Conservation (phyloP, 2,329 filamentous ascomycete genomes). For the Colletotrichum echinochloae region DNA sequence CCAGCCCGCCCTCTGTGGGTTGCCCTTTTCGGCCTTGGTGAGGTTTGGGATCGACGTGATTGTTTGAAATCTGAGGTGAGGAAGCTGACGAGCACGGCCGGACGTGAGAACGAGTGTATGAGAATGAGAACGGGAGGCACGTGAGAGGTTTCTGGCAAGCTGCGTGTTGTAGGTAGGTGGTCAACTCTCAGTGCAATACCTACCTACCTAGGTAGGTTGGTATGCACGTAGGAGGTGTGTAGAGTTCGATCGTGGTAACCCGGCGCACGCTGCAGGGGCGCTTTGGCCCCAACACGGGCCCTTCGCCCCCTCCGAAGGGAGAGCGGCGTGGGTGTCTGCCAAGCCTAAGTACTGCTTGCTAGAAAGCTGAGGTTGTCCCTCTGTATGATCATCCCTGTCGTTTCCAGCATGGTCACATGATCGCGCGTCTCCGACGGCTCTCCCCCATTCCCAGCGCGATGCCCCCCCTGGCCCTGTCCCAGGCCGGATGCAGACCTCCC, state of each 20-base stretch:
- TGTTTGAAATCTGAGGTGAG: slow-evolving; percentile 24
- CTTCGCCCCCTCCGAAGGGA: slow-evolving; percentile 11
- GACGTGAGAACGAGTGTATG: neutral
- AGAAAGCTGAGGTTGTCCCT: slow-evolving; percentile 7
- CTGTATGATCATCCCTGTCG: neutral
- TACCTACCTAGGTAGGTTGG: too few relatives aligned
- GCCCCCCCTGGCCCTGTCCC: too few relatives aligned
- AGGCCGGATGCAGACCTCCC: neutral
- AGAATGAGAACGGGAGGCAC: neutral
- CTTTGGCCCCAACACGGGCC: slow-evolving; percentile 30
- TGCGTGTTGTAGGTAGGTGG: slow-evolving; percentile 17
- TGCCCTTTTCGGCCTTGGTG: slow-evolving; percentile 22
- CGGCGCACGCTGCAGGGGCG: slow-evolving; percentile 22
- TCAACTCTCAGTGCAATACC: too few relatives aligned
- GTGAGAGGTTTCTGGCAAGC: neutral
- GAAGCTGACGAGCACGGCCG: neutral
- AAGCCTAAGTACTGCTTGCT: too few relatives aligned
- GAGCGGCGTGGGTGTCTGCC: too few relatives aligned
- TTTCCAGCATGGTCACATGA: slow-evolving; percentile 27
- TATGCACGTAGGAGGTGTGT: too few relatives aligned
- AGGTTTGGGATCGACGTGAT: slow-evolving; percentile 1
- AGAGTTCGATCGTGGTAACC: neutral
- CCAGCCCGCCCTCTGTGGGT: neutral
- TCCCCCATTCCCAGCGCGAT: neutral
- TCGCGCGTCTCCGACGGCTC: slow-evolving; percentile 30